A percentile compares a stretch with the other conserved stretches of the same genome.
These are phyloP conservation scores for Fraxinus latifolia DNA, from an alignment of 305 asterid species.

Conservation along the genomic window DNA sequence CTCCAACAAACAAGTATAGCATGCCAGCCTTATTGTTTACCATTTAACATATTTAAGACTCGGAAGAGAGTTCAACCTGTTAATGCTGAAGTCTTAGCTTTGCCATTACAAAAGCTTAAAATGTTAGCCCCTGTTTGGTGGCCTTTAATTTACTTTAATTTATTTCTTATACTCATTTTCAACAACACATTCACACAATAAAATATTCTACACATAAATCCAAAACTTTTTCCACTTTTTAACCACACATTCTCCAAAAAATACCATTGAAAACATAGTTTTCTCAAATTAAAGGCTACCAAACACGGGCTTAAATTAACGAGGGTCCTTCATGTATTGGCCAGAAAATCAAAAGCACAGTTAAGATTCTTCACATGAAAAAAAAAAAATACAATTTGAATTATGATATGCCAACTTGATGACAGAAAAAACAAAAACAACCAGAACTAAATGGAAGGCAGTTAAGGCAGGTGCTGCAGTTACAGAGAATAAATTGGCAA, in stretches of 20 bases:
- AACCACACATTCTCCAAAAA: neutral
- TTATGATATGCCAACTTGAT: neutral
- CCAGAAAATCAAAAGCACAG: neutral
- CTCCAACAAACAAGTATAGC: constrained; percentile 5
- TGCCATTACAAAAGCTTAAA: neutral
- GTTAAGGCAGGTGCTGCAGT: neutral
- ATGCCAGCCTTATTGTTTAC: neutral
- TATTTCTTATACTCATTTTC: too few species aligned
- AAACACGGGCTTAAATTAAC: neutral
- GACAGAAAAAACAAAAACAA: neutral
- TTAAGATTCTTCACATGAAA: neutral
- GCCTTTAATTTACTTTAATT: neutral
- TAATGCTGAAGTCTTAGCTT: neutral
- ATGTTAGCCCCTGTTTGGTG: neutral
- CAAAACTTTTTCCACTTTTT: neutral
- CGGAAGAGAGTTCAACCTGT: neutral
- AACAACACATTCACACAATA: too few species aligned
- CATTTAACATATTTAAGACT: neutral
- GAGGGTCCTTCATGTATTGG: neutral
- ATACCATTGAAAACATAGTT: neutral
- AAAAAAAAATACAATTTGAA: neutral
- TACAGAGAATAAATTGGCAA: neutral
- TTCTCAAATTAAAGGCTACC: neutral
- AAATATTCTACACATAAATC: too few species aligned
- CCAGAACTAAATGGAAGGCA: neutral